Conservation (phyloP, 139 green algal species). For the Coelastrella sp. region DNA sequence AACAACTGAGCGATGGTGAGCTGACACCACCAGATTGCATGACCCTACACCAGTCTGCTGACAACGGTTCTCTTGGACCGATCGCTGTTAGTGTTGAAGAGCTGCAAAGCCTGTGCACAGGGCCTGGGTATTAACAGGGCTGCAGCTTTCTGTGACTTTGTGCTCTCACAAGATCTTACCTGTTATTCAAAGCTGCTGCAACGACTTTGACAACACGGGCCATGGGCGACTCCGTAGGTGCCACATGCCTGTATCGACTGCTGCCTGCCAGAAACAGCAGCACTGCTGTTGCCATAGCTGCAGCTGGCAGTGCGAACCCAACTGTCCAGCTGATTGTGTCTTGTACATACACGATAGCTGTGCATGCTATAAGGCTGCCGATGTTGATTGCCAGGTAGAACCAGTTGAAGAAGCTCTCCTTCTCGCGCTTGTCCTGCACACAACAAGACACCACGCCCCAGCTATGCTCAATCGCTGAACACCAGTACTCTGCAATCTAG, state of each 20-base stretch:
- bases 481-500: too few species aligned
- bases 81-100: too few species aligned
- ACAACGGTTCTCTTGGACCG: too few species aligned
- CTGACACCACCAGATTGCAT: too few species aligned
- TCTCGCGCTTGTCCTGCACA: conserved; percentile 84
- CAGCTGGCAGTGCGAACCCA: conserved; percentile 89
- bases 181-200: conserved; percentile 71
- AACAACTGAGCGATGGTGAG: too few species aligned
- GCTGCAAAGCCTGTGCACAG: too few species aligned
- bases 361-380: conserved; percentile 86
- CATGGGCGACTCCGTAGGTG: conserved; percentile 87
- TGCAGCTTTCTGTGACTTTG: too few species aligned
- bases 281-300: conserved; percentile 85
- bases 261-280: conserved; percentile 81
- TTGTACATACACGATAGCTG: conserved; percentile 84
- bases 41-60: too few species aligned
- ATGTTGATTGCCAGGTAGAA: conserved; percentile 99
- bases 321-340: conserved; percentile 89
- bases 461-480: too few species aligned
- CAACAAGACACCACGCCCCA: too few species aligned
- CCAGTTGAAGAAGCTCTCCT: conserved; percentile 97
- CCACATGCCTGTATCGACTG: conserved; percentile 73
- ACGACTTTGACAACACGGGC: conserved; percentile 87
- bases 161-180: conserved; percentile 28
- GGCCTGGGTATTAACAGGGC: too few species aligned